Base-by-base conservation (phyloP, 2,329 filamentous ascomycete species). In the Mollisiaceae sp. region DNA sequence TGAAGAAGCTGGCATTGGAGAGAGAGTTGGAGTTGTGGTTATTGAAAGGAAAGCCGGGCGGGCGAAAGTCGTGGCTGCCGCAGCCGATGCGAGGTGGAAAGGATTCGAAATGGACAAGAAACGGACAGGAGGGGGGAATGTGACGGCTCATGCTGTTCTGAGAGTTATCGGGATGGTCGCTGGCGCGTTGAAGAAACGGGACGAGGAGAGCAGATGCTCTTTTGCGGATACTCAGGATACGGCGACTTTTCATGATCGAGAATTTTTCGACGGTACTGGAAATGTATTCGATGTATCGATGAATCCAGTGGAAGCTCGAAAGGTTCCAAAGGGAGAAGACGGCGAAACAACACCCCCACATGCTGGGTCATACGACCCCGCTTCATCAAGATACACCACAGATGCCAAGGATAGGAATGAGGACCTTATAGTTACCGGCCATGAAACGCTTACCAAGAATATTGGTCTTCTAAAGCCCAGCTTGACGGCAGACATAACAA, bases 151-250 rank as follows among this genome's bases (percentile, higher is more conserved):
- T 75, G 87, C 90, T 22, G 89, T 91, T 8, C 86, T 94, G 76
- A 85, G 92, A 68, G 91, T 89, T 62, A 92, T 95, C 74, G 92
- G 89, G 75, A 93, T 95, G 87, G 89, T 95, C 64, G 91, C 91
- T 3, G 81, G 80, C 69, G 86, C 86, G 72, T 77, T 85, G 52
- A 82, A 69, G 75, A 59, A 63, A 67, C 72, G 69, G 68, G 64
- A 74, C 65, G 55, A 74, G 63, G n/a, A 27, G 18, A 54, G 24
- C 32, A 24, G 24, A 35, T 22, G 24, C 24, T 54, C 50, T 14
- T 14, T 35, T 24, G 43, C 14, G 8, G 22, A 4, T 1, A 27
- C 12, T 2, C 12, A n/a, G 43, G 43, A 45, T 4, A 4, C 2
- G 43, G 18, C 43, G 4, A 41, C 12, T 41, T 41, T 41, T 9